Base-by-base conservation (phyloP, 768 basidiomycete species). In the Mycena chlorophos region DNA sequence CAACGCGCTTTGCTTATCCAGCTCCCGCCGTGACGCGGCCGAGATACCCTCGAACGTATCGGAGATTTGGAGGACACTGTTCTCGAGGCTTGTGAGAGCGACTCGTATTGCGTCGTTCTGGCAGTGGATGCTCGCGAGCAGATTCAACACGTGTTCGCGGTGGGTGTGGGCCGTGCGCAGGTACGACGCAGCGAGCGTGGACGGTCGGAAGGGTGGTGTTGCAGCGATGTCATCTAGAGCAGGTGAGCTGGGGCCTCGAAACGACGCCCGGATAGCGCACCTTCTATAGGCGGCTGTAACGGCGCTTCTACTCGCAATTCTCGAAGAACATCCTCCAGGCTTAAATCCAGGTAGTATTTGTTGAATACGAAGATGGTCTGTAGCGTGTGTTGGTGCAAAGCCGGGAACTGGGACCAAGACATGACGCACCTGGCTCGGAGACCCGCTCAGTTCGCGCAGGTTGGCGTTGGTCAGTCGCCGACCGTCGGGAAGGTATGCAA, bases 301-400 rank as follows among this genome's bases (percentile, higher is more conserved):
- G 78, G 76, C 2, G 88, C 75, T 40, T 85, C 79, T 17, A 84
- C 73, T 16, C 71, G 77, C n/a, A 93, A 78, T 38, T 82, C 78
- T n/a, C 69, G 75, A 16, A 91, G 68, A 23, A 89, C 85, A 39
- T 87, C 80, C 2, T 86, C 81, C 26, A 88, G 52, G 48, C 87
- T 84, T 40, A 83, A 75, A 59, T 90, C 89, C 31, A 94, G 78
- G 63, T 88, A 89, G 64, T 81, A 75, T 65, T 90, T 91, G 72
- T 92, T 93, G 72, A 89, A 94, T 4, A 93, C 88, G 64, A 83
- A 93, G 57, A 94, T 87, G 5, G 83, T 78, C 91, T 75, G 51
- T 52, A 55, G 46, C 37, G 16, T n/a, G n/a, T n/a, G 49, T 61
- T 16, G 43, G 47, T 38, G 13, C 49, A 29, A 8, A 23, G 2